Base-by-base conservation (phyloP, 2,329 filamentous ascomycete genomes). In the Fusarium burgessii region DNA sequence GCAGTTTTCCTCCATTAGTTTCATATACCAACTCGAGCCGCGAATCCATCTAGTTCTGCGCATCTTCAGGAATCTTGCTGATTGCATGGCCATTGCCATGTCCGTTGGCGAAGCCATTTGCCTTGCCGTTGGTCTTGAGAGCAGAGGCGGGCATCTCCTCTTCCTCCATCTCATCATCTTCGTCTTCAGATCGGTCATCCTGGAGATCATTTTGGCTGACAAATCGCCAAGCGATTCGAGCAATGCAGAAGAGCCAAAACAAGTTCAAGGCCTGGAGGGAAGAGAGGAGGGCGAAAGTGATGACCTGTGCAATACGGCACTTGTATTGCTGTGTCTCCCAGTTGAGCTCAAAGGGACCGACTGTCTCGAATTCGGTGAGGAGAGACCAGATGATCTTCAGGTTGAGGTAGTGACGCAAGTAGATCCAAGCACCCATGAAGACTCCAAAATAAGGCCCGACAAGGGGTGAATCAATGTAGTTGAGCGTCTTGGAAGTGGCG, bases 401-500 rank as follows among this genome's bases (percentile, higher is more conserved):
- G 83, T 95, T 95, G 78, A 94, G 85, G 82, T 90, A 93, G 83
- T 98, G 95, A 59, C 95, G 93, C 70, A 95, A 85, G 84, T 98
- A 98, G 77, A 94, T 90, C 95, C 95, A 98, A 66, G 92, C 86
- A 71, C 84, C 84, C 80, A 97, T 92, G 84, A 97, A 98, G 74
- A 92, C 73, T 78, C 88, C 89, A 82, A 96, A 98, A 84, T 95
- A 97, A 18, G 93, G 94, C 0, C 87, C 90, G n/a, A 93, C 93
- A 47, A 97, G 84, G 62, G 88, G 84, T 59, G 91, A 90, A 78
- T 97, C 92, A 74, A 98, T 84, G 83, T 98, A 98, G 84, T 97
- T 97, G 75, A 98, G 89, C 8, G 91, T 89, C 84, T 98, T 98
- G 67, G 94, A 97, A 4, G 93, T 96, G 40, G 95, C 95, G 46